These are phyloP conservation scores for Sapria himalayana DNA, from an alignment of 345 rosid genomes.

Conservation along the genomic window DNA sequence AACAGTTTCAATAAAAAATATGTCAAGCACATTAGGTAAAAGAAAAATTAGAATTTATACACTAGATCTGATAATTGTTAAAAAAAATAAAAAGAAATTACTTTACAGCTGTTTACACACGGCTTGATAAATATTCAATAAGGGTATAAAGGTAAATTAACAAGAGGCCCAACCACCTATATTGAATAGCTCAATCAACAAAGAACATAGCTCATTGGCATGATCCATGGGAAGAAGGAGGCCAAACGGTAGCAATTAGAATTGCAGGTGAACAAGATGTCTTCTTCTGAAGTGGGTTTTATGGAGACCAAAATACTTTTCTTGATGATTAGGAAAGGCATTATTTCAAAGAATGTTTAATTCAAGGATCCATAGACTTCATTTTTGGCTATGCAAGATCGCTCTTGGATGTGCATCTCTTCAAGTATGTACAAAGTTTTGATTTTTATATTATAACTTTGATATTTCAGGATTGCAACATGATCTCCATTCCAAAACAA, in stretches of 20 bases:
- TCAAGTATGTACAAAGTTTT: too few relatives aligned
- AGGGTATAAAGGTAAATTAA: too few relatives aligned
- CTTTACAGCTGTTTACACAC: too few relatives aligned
- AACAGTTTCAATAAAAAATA: too few relatives aligned
- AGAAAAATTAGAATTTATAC: too few relatives aligned
- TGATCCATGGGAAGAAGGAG: slow-evolving; percentile 42
- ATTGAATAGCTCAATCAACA: too few relatives aligned
- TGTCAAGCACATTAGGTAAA: too few relatives aligned
- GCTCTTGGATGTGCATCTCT: slow-evolving; percentile 19
- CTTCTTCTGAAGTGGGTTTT: slow-evolving; percentile 63
- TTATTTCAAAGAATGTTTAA: slow-evolving; percentile 48
- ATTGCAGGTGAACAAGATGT: slow-evolving; percentile 59
- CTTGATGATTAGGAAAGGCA: slow-evolving; percentile 55
- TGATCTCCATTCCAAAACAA: slow-evolving; percentile 25
- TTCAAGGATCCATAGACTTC: slow-evolving; percentile 75
- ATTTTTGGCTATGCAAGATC: slow-evolving; percentile 61
- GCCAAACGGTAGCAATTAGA: slow-evolving; percentile 69
- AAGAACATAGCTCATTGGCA: slow-evolving; percentile 60
- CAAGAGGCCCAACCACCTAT: too few relatives aligned
- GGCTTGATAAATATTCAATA: too few relatives aligned
- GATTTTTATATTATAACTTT: too few relatives aligned
- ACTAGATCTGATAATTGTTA: too few relatives aligned
- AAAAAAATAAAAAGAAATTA: too few relatives aligned
- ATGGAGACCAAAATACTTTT: slow-evolving; percentile 78
- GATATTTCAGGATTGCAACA: slow-evolving; percentile 20